A percentile compares a stretch with the other conserved stretches of the same genome.
phyloP scores from a whole-genome alignment of 2,329 filamentous ascomycete genomes.

The Colletotrichum nymphaeae region DNA sequence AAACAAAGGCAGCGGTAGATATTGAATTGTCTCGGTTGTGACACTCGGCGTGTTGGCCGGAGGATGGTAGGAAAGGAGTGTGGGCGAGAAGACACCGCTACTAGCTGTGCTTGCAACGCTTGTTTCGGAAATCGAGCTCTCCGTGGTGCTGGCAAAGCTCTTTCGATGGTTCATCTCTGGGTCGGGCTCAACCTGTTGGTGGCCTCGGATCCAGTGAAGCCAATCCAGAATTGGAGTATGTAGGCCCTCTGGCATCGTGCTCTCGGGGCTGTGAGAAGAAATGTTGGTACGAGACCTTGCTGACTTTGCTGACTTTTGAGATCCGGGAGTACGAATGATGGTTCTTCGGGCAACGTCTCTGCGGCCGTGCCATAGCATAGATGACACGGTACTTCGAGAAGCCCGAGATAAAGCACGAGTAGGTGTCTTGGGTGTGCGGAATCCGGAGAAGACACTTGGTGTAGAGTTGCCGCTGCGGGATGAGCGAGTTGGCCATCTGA shows the following conservation, averaged over 20 bases:
- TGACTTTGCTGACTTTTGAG: not conserved
- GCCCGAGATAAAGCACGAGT: conserved; percentile 6
- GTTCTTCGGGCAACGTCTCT: conserved; percentile 21
- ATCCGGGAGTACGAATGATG: not conserved
- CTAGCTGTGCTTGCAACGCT: conserved; percentile 14
- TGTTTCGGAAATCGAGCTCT: conserved; percentile 1
- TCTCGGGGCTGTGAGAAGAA: not conserved
- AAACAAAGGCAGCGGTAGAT: not conserved
- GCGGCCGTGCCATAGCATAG: conserved; percentile 32
- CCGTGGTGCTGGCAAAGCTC: conserved; percentile 18
- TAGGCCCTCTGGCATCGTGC: not conserved
- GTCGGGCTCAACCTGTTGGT: conserved; percentile 17
- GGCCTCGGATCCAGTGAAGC: conserved; percentile 24
- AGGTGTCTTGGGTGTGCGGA: not conserved
- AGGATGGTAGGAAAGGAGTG: conserved; percentile 12
- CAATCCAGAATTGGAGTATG: conserved; percentile 29
- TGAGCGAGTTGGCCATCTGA: conserved; percentile 33
- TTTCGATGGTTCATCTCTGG: conserved; percentile 30
- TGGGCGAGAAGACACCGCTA: conserved; percentile 30
- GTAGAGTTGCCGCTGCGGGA: conserved; percentile 14
- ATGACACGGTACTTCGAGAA: conserved; percentile 29
- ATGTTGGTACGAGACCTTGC: not conserved
- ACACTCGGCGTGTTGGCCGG: not conserved
- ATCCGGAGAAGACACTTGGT: not conserved
- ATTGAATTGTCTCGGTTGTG: not conserved